Percentiles rank a stretch among this genome's conserved stretches.
These are phyloP conservation scores for Adansonia grandidieri DNA, from an alignment of 441 rosid genomes.

Conservation along the genomic window DNA sequence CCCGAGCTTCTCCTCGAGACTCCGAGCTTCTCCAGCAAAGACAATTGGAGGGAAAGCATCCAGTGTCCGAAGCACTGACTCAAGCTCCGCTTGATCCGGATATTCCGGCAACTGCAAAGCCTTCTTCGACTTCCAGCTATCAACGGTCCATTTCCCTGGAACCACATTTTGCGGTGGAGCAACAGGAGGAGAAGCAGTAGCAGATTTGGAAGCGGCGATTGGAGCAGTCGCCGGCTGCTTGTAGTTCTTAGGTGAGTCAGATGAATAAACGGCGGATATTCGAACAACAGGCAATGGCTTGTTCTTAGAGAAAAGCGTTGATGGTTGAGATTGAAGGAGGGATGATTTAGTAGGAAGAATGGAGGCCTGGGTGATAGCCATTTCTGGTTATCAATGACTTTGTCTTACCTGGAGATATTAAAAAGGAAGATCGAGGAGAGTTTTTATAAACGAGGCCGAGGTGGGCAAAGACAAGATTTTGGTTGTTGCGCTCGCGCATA, in stretches of 20 bases:
- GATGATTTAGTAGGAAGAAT: background rate
- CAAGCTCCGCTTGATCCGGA: slow-evolving; percentile 68
- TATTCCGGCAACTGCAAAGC: slow-evolving; percentile 87
- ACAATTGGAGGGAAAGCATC: slow-evolving; percentile 84
- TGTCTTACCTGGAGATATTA: background rate
- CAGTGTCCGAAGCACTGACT: slow-evolving; percentile 67
- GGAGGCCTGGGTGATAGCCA: background rate
- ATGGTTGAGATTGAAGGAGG: slow-evolving; percentile 37
- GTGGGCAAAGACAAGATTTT: too few relatives aligned
- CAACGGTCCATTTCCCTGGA: slow-evolving; percentile 62
- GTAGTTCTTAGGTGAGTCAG: slow-evolving; percentile 55
- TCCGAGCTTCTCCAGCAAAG: slow-evolving; percentile 87
- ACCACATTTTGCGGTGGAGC: slow-evolving; percentile 32
- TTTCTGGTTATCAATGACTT: background rate
- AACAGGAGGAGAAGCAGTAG: background rate
- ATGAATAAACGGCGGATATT: slow-evolving; percentile 63
- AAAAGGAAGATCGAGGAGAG: too few relatives aligned
- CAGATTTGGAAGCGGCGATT: slow-evolving; percentile 26
- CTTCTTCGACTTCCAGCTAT: slow-evolving; percentile 79
- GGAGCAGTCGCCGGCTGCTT: slow-evolving; percentile 24
- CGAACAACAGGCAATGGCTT: slow-evolving; percentile 41
- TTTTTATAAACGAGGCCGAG: too few relatives aligned
- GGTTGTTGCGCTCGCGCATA: too few relatives aligned
- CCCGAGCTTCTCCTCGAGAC: slow-evolving; percentile 71
- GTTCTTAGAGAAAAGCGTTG: slow-evolving; percentile 31